Conservation (phyloP, 305 asterid species). For the Fraxinus baroniana region DNA sequence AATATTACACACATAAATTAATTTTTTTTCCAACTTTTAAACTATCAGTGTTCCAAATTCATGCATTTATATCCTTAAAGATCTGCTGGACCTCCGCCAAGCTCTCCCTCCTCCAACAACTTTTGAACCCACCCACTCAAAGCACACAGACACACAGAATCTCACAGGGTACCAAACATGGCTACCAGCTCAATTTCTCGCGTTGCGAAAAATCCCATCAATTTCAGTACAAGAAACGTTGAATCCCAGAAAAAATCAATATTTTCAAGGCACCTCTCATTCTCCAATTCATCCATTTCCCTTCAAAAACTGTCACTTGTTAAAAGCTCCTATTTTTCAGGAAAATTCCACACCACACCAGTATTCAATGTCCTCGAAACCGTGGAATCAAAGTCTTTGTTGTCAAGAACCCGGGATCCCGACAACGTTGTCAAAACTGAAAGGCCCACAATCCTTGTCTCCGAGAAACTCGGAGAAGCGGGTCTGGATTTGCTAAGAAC, state of each 20-base stretch:
- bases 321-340: background rate
- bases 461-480: constrained; percentile 96
- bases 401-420: constrained; percentile 32
- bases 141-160: background rate
- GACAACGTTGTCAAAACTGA: constrained; percentile 27
- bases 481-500: constrained; percentile 65
- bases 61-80: background rate
- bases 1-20: background rate
- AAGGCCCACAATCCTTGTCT: constrained; percentile 75
- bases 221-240: background rate
- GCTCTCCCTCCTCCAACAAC: background rate
- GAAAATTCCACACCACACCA: background rate
- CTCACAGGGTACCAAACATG: background rate
- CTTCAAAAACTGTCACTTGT: constrained; percentile 1
- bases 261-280: background rate
- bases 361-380: constrained; percentile 44
- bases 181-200: background rate
- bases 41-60: background rate
- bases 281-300: background rate
- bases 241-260: background rate
- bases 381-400: constrained; percentile 25
- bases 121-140: background rate
- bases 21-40: background rate
- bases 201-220: background rate
- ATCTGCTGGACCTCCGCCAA: background rate